Conservation (phyloP, 805 yeast genomes). For the Cyberlindnera samutprakarnensis region DNA sequence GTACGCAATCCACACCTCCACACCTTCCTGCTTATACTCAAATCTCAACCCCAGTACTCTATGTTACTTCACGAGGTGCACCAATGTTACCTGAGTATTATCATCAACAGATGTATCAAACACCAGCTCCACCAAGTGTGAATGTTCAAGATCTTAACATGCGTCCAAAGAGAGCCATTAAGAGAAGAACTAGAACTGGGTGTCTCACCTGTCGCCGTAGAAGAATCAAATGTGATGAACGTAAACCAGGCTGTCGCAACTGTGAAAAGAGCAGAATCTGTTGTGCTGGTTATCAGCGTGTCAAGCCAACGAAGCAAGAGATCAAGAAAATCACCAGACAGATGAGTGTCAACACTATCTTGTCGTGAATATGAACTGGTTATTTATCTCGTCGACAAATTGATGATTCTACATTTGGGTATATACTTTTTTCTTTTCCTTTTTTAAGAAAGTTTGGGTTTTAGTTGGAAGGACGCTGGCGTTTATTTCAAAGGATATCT, state of each 20-base stretch:
- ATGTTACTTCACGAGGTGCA: no score
- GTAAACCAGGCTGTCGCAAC: slow-evolving; percentile 16
- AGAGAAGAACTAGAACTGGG: slow-evolving; percentile 17
- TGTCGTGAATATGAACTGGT: slow-evolving; percentile 1
- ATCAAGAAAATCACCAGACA: slow-evolving; percentile 7
- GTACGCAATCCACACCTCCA: no score
- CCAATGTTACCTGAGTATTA: no score
- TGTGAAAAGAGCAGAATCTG: slow-evolving; percentile 16
- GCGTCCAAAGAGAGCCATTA: slow-evolving; percentile 11
- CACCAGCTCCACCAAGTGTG: no score
- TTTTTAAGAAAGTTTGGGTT: no score
- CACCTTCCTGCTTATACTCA: no score
- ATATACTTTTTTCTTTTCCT: no score
- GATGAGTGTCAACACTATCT: slow-evolving; percentile 6
- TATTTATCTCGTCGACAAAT: neutral
- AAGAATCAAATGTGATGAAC: slow-evolving; percentile 21
- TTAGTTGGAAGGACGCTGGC: no score
- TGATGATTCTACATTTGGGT: no score
- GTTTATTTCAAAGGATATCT: no score
- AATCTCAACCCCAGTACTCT: no score
- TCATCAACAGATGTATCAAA: neutral
- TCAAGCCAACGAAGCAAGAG: slow-evolving; percentile 12
- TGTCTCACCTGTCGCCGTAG: slow-evolving; percentile 21
- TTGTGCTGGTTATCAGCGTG: slow-evolving; percentile 15
- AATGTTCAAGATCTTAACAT: no score